Base-by-base conservation (phyloP, 2,329 filamentous ascomycete genomes). In the Aspergillus ochraceoroseus region DNA sequence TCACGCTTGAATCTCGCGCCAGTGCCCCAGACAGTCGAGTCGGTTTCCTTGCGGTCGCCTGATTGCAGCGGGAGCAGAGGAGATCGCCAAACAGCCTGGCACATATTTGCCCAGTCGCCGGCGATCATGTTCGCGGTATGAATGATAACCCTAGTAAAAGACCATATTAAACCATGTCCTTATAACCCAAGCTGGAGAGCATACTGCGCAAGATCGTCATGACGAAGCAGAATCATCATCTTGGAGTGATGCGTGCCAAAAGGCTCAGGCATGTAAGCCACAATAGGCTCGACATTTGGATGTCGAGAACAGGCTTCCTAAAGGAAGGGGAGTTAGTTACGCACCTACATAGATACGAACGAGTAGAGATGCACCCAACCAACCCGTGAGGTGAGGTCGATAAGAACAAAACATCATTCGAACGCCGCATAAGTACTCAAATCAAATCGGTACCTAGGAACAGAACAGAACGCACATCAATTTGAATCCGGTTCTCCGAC, bases 41-140 rank as follows among this genome's bases (percentile, higher is more conserved):
- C 26, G 5, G 11, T 32, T 12, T 27, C 25, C 13, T 44, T 7
- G 18, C 12, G 11, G 5, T 11, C 17, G 5, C 28, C 15, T 13
- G n/a, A 45, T 28, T 17, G 38, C 5, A 76, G 63, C 1, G 84
- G 80, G 1, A 94, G 75, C 1, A 77, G 58, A 0, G 86, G 86
- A 0, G 86, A 90, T 34, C 68, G 72, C 88, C 88, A 95, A 4
- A 85, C 76, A 1, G 79, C 87, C 60, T 95, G 87, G 1, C 82
- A 85, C 84, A 94, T 85, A 52, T 92, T 92, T 1, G 72, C 76
- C 88, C 88, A 95, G 61, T 95, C 88, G 40, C 82, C 80, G 3
- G 74, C 58, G n/a, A 94, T 90, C 83, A 94, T 87, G 53, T 95
- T 95, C 12, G 88, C 87, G 0, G 88, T 95, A 53, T 94, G 86